Conservation (phyloP, 768 basidiomycete species). For the Leccinum barrowsii region DNA sequence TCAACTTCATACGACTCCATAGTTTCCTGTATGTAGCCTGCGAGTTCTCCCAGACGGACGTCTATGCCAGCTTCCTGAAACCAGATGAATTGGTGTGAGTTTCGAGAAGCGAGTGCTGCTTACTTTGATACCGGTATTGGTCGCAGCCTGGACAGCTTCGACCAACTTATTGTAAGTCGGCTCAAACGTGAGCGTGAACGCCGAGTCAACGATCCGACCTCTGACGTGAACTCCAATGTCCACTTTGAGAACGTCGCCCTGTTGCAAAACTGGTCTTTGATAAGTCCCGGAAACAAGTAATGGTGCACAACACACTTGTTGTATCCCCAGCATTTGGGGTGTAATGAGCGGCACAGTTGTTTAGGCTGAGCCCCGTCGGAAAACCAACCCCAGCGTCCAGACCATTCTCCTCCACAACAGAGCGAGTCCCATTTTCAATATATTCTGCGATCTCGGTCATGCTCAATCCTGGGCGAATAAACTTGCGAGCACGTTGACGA, state of each 20-base stretch:
- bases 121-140: slow-evolving; percentile 87
- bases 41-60: slow-evolving; percentile 88
- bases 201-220: slow-evolving; percentile 93
- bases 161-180: slow-evolving; percentile 87
- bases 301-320: slow-evolving; percentile 46
- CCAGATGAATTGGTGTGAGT: slow-evolving; percentile 4
- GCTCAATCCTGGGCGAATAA: slow-evolving; percentile 88
- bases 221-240: slow-evolving; percentile 97
- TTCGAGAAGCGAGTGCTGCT: slow-evolving; percentile 12
- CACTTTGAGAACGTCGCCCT: slow-evolving; percentile 90
- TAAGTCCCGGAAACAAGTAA: slow-evolving; percentile 6
- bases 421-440: slow-evolving; percentile 89
- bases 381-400: slow-evolving; percentile 88
- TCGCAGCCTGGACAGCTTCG: slow-evolving; percentile 91
- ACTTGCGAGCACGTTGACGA: slow-evolving; percentile 73
- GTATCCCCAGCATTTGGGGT: slow-evolving; percentile 93
- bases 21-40: slow-evolving; percentile 90
- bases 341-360: slow-evolving; percentile 95
- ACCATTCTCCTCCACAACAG: slow-evolving; percentile 89
- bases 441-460: slow-evolving; percentile 92
- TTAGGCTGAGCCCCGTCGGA: slow-evolving; percentile 91
- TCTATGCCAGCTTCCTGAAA: slow-evolving; percentile 93
- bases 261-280: slow-evolving; percentile 61
- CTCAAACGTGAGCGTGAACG: slow-evolving; percentile 89
- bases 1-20: slow-evolving; percentile 99